phyloP scores from a whole-genome alignment of 805 yeast genomes.

The Kodamaea leandrae region DNA sequence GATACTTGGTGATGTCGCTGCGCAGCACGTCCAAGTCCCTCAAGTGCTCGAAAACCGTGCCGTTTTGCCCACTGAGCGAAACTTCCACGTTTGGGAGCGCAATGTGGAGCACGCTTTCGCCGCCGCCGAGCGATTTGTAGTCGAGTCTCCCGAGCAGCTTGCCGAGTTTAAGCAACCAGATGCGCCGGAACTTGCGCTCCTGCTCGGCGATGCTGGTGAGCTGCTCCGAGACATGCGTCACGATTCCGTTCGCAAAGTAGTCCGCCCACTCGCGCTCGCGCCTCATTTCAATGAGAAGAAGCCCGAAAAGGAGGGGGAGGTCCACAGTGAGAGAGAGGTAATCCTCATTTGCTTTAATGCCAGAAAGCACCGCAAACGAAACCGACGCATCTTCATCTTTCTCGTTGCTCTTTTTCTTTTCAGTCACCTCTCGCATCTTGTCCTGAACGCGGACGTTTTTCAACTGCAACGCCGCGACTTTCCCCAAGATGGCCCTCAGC shows the following conservation, averaged over 20 bases:
- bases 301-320: slow-evolving; percentile 68
- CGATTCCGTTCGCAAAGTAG: slow-evolving; percentile 39
- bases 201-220: slow-evolving; percentile 54
- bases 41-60: slow-evolving; percentile 31
- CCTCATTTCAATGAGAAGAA: slow-evolving; percentile 59
- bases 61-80: slow-evolving; percentile 31
- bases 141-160: slow-evolving; percentile 28
- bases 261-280: slow-evolving; percentile 59
- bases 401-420: not conserved
- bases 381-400: slow-evolving; percentile 4
- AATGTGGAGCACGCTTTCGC: slow-evolving; percentile 6
- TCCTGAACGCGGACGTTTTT: slow-evolving; percentile 28
- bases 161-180: slow-evolving; percentile 67
- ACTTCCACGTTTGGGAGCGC: slow-evolving; percentile 35
- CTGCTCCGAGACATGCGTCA: slow-evolving; percentile 50
- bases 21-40: slow-evolving; percentile 33
- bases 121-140: slow-evolving; percentile 12
- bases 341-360: slow-evolving; percentile 34
- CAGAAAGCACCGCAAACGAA: slow-evolving; percentile 21
- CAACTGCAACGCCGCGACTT: slow-evolving; percentile 38
- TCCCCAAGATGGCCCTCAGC: slow-evolving; percentile 26
- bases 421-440: slow-evolving; percentile 2
- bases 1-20: slow-evolving; percentile 31
- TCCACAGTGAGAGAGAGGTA: slow-evolving; percentile 51
- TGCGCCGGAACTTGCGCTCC: slow-evolving; percentile 52